phyloP scores from a whole-genome alignment of 2,329 filamentous ascomycete genomes.

The Colletotrichum euphorbiae region DNA sequence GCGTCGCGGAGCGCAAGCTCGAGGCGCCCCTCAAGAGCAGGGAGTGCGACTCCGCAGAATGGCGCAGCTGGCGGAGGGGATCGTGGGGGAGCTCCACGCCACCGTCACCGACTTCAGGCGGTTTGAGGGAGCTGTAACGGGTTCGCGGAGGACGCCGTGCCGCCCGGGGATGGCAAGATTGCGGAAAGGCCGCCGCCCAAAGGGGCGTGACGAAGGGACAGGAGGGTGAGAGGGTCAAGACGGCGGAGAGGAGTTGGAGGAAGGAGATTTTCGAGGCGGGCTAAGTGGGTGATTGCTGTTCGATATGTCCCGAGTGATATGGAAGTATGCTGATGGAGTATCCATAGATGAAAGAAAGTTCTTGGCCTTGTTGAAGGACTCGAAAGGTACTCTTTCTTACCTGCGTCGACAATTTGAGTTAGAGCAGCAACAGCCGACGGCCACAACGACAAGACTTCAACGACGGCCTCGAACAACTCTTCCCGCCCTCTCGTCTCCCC shows the following conservation, averaged over 20 bases:
- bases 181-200: neutral
- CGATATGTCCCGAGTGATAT: neutral
- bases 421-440: neutral
- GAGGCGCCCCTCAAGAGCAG: constrained; percentile 54
- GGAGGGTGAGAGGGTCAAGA: neutral
- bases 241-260: neutral
- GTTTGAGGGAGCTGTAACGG: constrained; percentile 58
- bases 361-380: constrained; percentile 51
- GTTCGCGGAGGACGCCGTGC: constrained; percentile 46
- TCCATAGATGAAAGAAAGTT: constrained; percentile 62
- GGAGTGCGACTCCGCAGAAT: constrained; percentile 52
- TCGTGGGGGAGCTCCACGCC: constrained; percentile 55
- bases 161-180: neutral
- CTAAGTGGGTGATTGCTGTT: constrained; percentile 58
- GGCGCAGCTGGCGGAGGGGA: constrained; percentile 53
- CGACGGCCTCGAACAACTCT: constrained; percentile 60
- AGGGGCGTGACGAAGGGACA: neutral
- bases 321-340: neutral
- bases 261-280: constrained; percentile 50
- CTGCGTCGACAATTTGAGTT: too few relatives aligned
- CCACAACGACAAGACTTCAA: constrained; percentile 54
- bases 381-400: constrained; percentile 49
- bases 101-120: constrained; percentile 59
- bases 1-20: constrained; percentile 57
- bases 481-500: constrained; percentile 55